Percentiles rank a stretch among this genome's conserved stretches.
These are phyloP conservation scores for Chalciporus sphaerocephalus DNA, from an alignment of 768 basidiomycete species.

Conservation along the genomic window DNA sequence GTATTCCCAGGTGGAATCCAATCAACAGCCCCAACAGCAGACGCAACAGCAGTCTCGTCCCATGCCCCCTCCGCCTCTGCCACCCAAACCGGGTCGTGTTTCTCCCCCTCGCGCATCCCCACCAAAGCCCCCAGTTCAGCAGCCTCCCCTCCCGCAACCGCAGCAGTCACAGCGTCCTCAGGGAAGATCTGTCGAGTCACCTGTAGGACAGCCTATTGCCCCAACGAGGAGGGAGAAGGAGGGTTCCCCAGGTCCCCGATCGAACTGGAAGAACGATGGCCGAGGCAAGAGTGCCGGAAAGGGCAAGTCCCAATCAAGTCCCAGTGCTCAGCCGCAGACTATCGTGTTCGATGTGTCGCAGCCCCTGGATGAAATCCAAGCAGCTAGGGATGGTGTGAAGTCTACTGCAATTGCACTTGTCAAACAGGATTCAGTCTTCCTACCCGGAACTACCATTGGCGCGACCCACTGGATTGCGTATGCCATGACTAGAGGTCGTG, in stretches of 20 bases:
- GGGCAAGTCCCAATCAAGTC: constrained; percentile 50
- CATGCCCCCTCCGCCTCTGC: constrained; percentile 53
- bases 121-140: constrained; percentile 52
- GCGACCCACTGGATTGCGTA: constrained; percentile 92
- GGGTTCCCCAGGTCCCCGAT: constrained; percentile 61
- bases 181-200: constrained; percentile 48
- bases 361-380: constrained; percentile 68
- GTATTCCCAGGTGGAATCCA: constrained; percentile 41
- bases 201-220: constrained; percentile 40
- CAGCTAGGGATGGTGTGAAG: constrained; percentile 71
- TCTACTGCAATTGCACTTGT: constrained; percentile 89
- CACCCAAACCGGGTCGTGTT: constrained; percentile 48
- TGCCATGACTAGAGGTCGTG: constrained; percentile 88
- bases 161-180: constrained; percentile 41
- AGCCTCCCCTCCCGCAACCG: constrained; percentile 30
- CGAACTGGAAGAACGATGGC: constrained; percentile 35
- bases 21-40: constrained; percentile 19
- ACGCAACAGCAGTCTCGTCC: constrained; percentile 34
- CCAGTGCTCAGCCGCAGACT: constrained; percentile 62
- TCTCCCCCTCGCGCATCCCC: constrained; percentile 64
- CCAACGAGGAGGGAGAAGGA: constrained; percentile 59
- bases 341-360: constrained; percentile 76
- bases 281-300: constrained; percentile 37
- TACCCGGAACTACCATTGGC: constrained; percentile 84
- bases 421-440: constrained; percentile 78